Percentiles rank a stretch among this genome's conserved stretches.
Evolutionary conservation across 768 basidiomycete genomes (phyloP).

Genomic region (Collybia mongolica): DNA sequence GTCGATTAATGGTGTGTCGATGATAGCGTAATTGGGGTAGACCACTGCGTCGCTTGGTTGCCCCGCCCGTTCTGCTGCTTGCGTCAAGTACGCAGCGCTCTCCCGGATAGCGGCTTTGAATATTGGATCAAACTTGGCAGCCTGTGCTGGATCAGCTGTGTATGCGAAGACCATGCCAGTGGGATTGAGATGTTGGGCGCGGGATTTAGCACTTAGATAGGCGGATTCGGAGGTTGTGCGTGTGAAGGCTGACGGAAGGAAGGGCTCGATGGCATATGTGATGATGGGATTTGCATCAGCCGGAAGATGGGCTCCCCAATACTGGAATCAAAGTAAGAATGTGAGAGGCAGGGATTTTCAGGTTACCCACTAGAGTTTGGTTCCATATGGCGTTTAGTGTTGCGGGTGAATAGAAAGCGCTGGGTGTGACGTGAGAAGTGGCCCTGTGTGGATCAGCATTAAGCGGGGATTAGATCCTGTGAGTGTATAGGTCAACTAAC

Average conservation of each 20-base stretch:
- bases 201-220: slow-evolving; percentile 38
- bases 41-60: slow-evolving; percentile 33
- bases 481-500: slow-evolving; percentile 9
- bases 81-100: slow-evolving; percentile 37
- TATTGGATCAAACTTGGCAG: slow-evolving; percentile 30
- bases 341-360: neutral
- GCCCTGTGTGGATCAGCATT: slow-evolving; percentile 14
- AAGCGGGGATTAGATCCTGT: slow-evolving; percentile 5
- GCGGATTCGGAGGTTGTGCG: slow-evolving; percentile 39
- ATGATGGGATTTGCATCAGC: slow-evolving; percentile 18
- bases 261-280: slow-evolving; percentile 52
- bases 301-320: slow-evolving; percentile 38
- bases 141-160: slow-evolving; percentile 12
- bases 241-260: slow-evolving; percentile 39
- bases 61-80: slow-evolving; percentile 36
- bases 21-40: slow-evolving; percentile 64
- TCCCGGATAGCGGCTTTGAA: slow-evolving; percentile 38
- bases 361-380: slow-evolving; percentile 35
- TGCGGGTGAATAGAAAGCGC: slow-evolving; percentile 30
- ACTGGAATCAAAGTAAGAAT: slow-evolving; percentile 23
- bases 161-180: slow-evolving; percentile 50
- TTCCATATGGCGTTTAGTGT: slow-evolving; percentile 42
- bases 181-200: slow-evolving; percentile 36
- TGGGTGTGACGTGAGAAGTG: slow-evolving; percentile 41
- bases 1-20: slow-evolving; percentile 44